phyloP scores from a whole-genome alignment of 2,329 filamentous ascomycete genomes.

The Aspergillus sp. region DNA sequence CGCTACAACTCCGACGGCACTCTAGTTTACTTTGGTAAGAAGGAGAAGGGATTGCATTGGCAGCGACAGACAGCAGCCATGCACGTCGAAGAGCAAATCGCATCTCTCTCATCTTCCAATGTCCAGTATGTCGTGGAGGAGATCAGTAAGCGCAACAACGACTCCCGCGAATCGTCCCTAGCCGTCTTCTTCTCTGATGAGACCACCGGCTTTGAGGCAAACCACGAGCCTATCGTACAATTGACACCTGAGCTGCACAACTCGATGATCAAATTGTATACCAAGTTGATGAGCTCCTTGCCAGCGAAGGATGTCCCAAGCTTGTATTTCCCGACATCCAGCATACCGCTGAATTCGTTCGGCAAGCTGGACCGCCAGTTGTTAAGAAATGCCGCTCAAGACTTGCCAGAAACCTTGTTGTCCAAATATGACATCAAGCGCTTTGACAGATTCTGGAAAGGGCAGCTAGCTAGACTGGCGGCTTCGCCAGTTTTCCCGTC shows the following conservation, averaged over 20 bases:
- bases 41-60: slow-evolving; percentile 17
- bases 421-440: slow-evolving; percentile 22
- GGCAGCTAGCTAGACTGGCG: slow-evolving; percentile 14
- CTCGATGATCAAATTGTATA: slow-evolving; percentile 18
- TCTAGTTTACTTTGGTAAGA: slow-evolving; percentile 36
- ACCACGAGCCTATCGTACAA: slow-evolving; percentile 12
- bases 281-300: slow-evolving; percentile 27
- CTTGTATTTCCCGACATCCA: slow-evolving; percentile 34
- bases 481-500: slow-evolving; percentile 8
- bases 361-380: slow-evolving; percentile 37
- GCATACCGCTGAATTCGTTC: slow-evolving; percentile 33
- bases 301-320: slow-evolving; percentile 39
- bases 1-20: slow-evolving; percentile 40
- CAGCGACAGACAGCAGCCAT: slow-evolving; percentile 6
- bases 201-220: not conserved
- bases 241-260: slow-evolving; percentile 19
- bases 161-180: slow-evolving; percentile 1
- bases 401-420: slow-evolving; percentile 13
- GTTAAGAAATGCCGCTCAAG: slow-evolving; percentile 17
- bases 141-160: slow-evolving; percentile 10
- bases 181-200: slow-evolving; percentile 26
- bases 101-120: slow-evolving; percentile 17
- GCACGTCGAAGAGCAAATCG: slow-evolving; percentile 19
- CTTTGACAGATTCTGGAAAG: slow-evolving; percentile 25
- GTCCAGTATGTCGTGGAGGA: slow-evolving; percentile 23